Conservation (phyloP, 176 grass and related monocot genomes). For the Musa troglodytarum region DNA sequence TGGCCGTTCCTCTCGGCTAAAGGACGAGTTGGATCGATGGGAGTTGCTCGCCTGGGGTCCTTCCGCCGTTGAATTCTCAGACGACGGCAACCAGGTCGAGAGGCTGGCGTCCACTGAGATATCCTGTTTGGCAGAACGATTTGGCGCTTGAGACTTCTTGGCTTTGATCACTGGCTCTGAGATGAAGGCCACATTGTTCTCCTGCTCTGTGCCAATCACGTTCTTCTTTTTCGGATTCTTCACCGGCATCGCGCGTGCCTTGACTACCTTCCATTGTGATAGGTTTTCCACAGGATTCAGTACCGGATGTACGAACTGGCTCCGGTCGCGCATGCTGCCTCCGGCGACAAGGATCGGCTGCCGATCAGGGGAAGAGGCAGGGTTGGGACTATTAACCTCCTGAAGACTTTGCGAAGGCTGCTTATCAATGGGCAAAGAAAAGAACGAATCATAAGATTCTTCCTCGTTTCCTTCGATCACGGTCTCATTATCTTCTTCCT, state of each 20-base stretch:
- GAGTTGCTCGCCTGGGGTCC: slow-evolving; percentile 47
- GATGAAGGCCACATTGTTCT: background rate
- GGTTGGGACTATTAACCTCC: slow-evolving; percentile 20
- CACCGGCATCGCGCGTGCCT: slow-evolving; percentile 10
- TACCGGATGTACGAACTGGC: slow-evolving; percentile 46
- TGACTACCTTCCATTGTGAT: slow-evolving; percentile 67
- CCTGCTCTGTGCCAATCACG: slow-evolving; percentile 2
- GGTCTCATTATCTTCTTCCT: slow-evolving; percentile 32
- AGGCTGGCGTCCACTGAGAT: slow-evolving; percentile 82
- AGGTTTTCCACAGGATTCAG: slow-evolving; percentile 70
- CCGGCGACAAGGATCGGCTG: slow-evolving; percentile 25
- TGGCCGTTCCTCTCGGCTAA: slow-evolving; percentile 64
- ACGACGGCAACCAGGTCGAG: slow-evolving; percentile 65
- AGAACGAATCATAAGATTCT: slow-evolving; percentile 81
- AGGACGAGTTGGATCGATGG: slow-evolving; percentile 29
- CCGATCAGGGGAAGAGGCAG: background rate
- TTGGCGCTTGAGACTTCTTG: slow-evolving; percentile 3
- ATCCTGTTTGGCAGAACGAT: slow-evolving; percentile 42
- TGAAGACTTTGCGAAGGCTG: slow-evolving; percentile 22
- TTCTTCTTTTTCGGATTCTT: slow-evolving; percentile 74
- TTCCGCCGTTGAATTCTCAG: slow-evolving; percentile 25
- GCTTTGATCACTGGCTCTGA: slow-evolving; percentile 8
- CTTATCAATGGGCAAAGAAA: slow-evolving; percentile 58
- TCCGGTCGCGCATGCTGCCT: slow-evolving; percentile 44
- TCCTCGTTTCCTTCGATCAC: slow-evolving; percentile 44